These are phyloP conservation scores for Holtermanniella nyarrowii DNA, from an alignment of 768 basidiomycete genomes.

Conservation along the genomic window DNA sequence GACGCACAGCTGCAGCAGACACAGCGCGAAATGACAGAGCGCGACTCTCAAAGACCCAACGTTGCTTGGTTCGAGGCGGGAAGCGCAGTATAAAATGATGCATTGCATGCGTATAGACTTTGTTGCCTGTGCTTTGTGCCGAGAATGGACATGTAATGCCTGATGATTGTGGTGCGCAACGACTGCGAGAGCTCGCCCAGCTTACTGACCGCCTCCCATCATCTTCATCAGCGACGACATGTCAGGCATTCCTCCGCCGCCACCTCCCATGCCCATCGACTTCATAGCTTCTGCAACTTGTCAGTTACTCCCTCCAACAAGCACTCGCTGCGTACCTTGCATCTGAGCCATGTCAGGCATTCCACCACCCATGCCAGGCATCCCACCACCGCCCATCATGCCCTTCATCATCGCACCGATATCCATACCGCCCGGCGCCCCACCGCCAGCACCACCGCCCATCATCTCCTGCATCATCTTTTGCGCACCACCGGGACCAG, in stretches of 20 bases:
- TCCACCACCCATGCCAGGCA: slow-evolving; percentile 57
- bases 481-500: slow-evolving; percentile 59
- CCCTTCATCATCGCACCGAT: slow-evolving; percentile 70
- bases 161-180: no score
- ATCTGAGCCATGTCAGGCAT: slow-evolving; percentile 88
- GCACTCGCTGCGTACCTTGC: slow-evolving; percentile 46
- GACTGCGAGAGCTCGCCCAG: not conserved
- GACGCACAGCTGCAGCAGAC: no score
- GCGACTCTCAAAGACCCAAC: no score
- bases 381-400: slow-evolving; percentile 75
- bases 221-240: slow-evolving; percentile 43
- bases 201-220: slow-evolving; percentile 40
- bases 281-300: slow-evolving; percentile 64
- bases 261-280: slow-evolving; percentile 59
- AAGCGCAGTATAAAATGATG: no score
- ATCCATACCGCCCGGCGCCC: slow-evolving; percentile 29
- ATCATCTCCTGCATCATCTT: slow-evolving; percentile 61
- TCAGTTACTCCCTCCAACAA: slow-evolving; percentile 1
- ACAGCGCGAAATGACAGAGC: no score
- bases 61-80: no score
- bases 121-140: no score
- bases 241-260: slow-evolving; percentile 39
- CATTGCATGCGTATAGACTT: no score
- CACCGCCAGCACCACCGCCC: slow-evolving; percentile 29
- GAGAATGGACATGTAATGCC: no score